These are phyloP conservation scores for Fusarium sp. DNA, from an alignment of 2,329 filamentous ascomycete genomes.

Conservation along the genomic window DNA sequence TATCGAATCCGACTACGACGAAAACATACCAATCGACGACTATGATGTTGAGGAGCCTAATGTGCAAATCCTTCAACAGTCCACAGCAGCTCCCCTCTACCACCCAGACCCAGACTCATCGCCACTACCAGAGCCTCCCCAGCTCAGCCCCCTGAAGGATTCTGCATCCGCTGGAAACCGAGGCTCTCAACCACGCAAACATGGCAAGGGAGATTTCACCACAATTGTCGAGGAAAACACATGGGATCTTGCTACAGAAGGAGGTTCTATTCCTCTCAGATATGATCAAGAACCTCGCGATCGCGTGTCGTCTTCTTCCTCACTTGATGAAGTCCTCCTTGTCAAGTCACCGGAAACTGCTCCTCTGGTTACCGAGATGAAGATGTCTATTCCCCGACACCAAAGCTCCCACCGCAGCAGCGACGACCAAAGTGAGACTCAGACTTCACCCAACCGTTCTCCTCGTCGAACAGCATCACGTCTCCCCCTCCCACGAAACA, in stretches of 20 bases:
- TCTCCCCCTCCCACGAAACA: constrained; percentile 47
- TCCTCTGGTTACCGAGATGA: constrained; percentile 17
- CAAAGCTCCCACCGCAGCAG: constrained; percentile 27
- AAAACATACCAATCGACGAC: constrained; percentile 57
- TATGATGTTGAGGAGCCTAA: constrained; percentile 55
- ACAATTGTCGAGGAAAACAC: constrained; percentile 61
- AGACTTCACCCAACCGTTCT: constrained; percentile 27
- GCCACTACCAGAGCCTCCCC: constrained; percentile 58
- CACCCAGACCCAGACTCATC: constrained; percentile 51
- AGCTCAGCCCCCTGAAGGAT: constrained; percentile 62
- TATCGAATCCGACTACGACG: constrained; percentile 55
- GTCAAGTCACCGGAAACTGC: constrained; percentile 35
- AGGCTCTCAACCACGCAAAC: constrained; percentile 43
- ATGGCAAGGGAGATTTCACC: constrained; percentile 54
- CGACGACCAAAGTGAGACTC: constrained; percentile 23
- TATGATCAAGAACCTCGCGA: constrained; percentile 17
- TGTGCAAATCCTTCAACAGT: constrained; percentile 57
- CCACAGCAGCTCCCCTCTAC: constrained; percentile 45
- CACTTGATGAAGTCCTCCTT: constrained; percentile 49
- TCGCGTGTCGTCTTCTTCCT: constrained; percentile 45
- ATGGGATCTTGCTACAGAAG: constrained; percentile 51
- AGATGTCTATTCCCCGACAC: constrained; percentile 26
- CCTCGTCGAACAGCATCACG: constrained; percentile 35
- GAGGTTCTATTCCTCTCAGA: constrained; percentile 13
- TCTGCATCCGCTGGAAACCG: constrained; percentile 62